Conservation (phyloP, 371 early-diverging fungal species). For the Blakeslea trispora region DNA sequence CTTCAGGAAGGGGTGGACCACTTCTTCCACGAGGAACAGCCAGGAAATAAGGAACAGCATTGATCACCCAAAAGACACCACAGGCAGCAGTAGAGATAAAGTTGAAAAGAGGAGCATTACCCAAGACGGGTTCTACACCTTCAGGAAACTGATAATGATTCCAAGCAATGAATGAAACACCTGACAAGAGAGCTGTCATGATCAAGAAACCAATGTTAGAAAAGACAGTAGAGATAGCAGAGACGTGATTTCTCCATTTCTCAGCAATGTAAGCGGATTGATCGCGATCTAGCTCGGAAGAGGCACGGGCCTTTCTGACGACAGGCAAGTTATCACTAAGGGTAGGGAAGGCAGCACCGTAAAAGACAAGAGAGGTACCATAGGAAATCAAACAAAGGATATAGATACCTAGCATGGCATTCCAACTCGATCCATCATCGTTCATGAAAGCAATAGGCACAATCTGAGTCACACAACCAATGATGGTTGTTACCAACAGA, state of each 20-base stretch:
- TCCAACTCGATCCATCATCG: constrained; percentile 48
- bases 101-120: constrained; percentile 47
- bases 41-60: constrained; percentile 50
- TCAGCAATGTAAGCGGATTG: constrained; percentile 30
- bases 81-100: constrained; percentile 47
- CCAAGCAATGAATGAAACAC: constrained; percentile 41
- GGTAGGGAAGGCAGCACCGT: constrained; percentile 51
- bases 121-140: constrained; percentile 29
- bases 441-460: constrained; percentile 40
- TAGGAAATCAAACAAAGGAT: constrained; percentile 45
- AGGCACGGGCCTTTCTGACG: constrained; percentile 44
- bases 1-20: constrained; percentile 39
- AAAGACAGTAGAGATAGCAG: constrained; percentile 48
- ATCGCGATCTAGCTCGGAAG: constrained; percentile 27
- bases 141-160: constrained; percentile 28
- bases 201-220: constrained; percentile 52
- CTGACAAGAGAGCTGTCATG: constrained; percentile 44
- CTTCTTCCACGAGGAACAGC: constrained; percentile 40
- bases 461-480: constrained; percentile 47
- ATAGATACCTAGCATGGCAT: constrained; percentile 48
- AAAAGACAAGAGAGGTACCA: constrained; percentile 52
- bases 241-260: constrained; percentile 54
- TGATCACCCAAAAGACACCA: constrained; percentile 48
- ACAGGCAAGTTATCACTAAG: constrained; percentile 51
- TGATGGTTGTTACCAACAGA: constrained; percentile 38